A percentile compares a stretch with the other conserved stretches of the same genome.
These are phyloP conservation scores for Endocalyx cinctus DNA, from an alignment of 2,329 filamentous ascomycete genomes.

Conservation along the genomic window DNA sequence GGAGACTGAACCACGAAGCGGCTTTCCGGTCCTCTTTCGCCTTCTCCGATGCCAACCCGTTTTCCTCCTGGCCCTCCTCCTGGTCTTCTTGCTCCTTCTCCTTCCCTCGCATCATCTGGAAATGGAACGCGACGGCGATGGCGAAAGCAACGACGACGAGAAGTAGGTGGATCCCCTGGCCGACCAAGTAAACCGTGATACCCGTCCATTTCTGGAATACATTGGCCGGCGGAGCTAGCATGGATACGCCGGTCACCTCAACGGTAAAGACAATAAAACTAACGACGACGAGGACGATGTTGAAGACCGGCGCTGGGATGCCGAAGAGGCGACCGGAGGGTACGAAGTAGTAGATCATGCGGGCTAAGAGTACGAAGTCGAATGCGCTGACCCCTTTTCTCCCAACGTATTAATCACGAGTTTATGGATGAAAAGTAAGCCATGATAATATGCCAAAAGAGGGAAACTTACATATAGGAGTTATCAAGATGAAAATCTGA, in stretches of 20 bases:
- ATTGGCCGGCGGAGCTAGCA: slow-evolving; percentile 18
- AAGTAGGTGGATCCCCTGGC: slow-evolving; percentile 45
- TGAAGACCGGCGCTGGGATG: slow-evolving; percentile 32
- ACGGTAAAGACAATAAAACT: slow-evolving; percentile 33
- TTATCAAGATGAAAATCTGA: slow-evolving; percentile 25
- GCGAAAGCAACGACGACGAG: slow-evolving; percentile 44
- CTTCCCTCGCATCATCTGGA: slow-evolving; percentile 19
- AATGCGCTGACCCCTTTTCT: slow-evolving; percentile 42
- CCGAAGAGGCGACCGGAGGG: slow-evolving; percentile 32
- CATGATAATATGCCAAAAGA: neutral
- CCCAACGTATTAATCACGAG: too few species aligned
- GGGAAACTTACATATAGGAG: slow-evolving; percentile 21
- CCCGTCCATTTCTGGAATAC: slow-evolving; percentile 25
- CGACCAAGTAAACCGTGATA: slow-evolving; percentile 47
- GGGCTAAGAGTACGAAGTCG: slow-evolving; percentile 40
- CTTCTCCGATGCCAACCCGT: slow-evolving; percentile 17
- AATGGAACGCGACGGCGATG: slow-evolving; percentile 35
- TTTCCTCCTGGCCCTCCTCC: slow-evolving; percentile 2
- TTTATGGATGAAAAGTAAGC: too few species aligned
- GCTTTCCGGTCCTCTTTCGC: too few species aligned
- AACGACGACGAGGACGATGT: slow-evolving; percentile 34
- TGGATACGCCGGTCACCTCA: slow-evolving; percentile 29
- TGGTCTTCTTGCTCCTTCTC: too few species aligned
- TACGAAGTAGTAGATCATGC: slow-evolving; percentile 40
- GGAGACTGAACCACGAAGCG: too few species aligned